These are phyloP conservation scores for Melampsora abietis-canadensis DNA, from an alignment of 1,284 basidiomycete species.

Conservation along the genomic window DNA sequence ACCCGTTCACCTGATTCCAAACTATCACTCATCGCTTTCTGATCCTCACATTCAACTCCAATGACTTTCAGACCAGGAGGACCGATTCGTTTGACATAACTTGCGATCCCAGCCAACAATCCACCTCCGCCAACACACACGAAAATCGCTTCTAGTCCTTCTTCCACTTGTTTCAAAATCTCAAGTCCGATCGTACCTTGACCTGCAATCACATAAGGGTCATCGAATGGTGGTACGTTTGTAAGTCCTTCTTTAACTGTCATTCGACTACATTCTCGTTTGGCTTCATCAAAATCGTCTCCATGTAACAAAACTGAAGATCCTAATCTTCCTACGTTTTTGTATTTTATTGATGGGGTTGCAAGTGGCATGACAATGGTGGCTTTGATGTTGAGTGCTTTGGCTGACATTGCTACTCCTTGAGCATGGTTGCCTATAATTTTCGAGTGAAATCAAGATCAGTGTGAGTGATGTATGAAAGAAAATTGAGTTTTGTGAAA, in stretches of 20 bases:
- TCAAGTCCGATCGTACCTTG: slow-evolving; percentile 95
- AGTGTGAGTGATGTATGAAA: too few relatives aligned
- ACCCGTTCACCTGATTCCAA: slow-evolving; percentile 73
- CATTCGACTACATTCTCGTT: slow-evolving; percentile 84
- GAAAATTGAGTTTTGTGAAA: too few relatives aligned
- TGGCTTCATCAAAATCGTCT: slow-evolving; percentile 91
- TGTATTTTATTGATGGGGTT: slow-evolving; percentile 93
- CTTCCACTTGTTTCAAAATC: slow-evolving; percentile 56
- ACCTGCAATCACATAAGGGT: slow-evolving; percentile 93
- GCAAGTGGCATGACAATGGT: slow-evolving; percentile 97
- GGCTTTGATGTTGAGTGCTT: slow-evolving; percentile 80
- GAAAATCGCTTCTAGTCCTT: slow-evolving; percentile 77
- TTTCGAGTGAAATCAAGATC: too few relatives aligned
- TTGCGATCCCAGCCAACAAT: slow-evolving; percentile 77
- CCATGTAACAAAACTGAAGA: slow-evolving; percentile 93
- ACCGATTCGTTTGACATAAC: slow-evolving; percentile 91
- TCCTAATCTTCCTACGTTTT: slow-evolving; percentile 85
- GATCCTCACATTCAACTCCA: slow-evolving; percentile 94
- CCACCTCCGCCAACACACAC: slow-evolving; percentile 90
- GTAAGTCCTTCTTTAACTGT: slow-evolving; percentile 72
- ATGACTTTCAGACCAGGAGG: slow-evolving; percentile 76
- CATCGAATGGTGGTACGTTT: slow-evolving; percentile 96
- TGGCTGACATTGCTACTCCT: slow-evolving; percentile 90
- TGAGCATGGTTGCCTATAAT: slow-evolving; percentile 90
- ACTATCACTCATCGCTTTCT: slow-evolving; percentile 84